These are phyloP conservation scores for Cercospora beticola DNA, from an alignment of 2,329 filamentous ascomycete genomes.

Conservation along the genomic window DNA sequence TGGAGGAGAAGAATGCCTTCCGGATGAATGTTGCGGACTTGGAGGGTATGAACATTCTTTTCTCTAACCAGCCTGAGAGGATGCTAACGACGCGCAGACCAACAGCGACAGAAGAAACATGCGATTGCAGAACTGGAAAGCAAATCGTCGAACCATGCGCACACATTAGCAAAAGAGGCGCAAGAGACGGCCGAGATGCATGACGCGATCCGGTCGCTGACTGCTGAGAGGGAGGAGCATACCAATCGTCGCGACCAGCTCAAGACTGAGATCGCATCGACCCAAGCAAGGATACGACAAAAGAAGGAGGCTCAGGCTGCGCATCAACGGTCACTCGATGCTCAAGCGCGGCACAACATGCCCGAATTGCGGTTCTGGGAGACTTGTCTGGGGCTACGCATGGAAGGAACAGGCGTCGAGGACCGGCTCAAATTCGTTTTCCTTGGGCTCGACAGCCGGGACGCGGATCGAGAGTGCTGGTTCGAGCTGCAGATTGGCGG, in stretches of 20 bases:
- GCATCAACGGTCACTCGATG: conserved; percentile 72
- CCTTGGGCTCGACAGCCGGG: conserved; percentile 78
- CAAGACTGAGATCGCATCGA: conserved; percentile 59
- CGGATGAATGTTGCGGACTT: conserved; percentile 85
- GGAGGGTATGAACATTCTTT: conserved; percentile 62
- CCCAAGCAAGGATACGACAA: conserved; percentile 68
- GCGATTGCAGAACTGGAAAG: conserved; percentile 80
- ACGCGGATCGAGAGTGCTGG: conserved; percentile 87
- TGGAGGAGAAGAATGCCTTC: conserved; percentile 93
- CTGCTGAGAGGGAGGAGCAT: conserved; percentile 56
- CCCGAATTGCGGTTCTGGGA: conserved; percentile 97
- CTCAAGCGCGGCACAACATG: conserved; percentile 82
- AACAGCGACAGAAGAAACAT: conserved; percentile 83
- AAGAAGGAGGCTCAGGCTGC: conserved; percentile 69
- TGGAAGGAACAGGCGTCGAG: conserved; percentile 72
- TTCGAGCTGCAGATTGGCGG: conserved; percentile 84
- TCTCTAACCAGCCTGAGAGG: background rate
- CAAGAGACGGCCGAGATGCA: conserved; percentile 69
- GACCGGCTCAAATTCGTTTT: conserved; percentile 90
- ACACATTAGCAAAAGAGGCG: conserved; percentile 73
- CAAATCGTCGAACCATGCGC: conserved; percentile 68
- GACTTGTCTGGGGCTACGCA: conserved; percentile 79
- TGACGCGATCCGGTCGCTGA: conserved; percentile 57
- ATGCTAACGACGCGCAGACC: conserved; percentile 59
- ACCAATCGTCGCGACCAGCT: conserved; percentile 56